Conservation (phyloP, 2,329 filamentous ascomycete genomes). For the Nemania bipapillata region DNA sequence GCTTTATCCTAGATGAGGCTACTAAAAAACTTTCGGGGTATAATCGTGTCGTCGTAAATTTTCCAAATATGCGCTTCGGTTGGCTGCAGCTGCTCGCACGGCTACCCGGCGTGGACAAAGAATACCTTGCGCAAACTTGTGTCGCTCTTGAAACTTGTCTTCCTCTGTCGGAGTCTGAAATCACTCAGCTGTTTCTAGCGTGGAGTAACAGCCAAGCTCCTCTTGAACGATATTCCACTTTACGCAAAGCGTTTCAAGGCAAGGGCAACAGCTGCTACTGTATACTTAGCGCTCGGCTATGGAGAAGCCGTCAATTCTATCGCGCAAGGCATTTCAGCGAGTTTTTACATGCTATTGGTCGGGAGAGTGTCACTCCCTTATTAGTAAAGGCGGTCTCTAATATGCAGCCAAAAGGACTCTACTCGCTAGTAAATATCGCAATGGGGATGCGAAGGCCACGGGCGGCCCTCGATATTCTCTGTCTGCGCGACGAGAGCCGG, state of each 20-base stretch:
- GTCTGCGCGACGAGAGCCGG: slow-evolving; percentile 35
- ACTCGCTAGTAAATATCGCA: slow-evolving; percentile 41
- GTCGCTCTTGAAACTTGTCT: slow-evolving; percentile 41
- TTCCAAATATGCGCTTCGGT: slow-evolving; percentile 36
- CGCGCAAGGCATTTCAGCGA: slow-evolving; percentile 37
- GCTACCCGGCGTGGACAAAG: slow-evolving; percentile 40
- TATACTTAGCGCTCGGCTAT: slow-evolving; percentile 37
- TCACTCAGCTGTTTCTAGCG: slow-evolving; percentile 46
- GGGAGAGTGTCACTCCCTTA: slow-evolving; percentile 42
- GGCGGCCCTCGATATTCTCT: slow-evolving; percentile 45
- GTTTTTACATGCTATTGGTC: slow-evolving; percentile 44
- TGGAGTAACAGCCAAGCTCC: slow-evolving; percentile 37
- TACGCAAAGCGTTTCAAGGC: slow-evolving; percentile 23
- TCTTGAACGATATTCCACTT: slow-evolving; percentile 4
- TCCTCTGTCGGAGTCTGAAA: slow-evolving; percentile 40
- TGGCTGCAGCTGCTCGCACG: slow-evolving; percentile 49
- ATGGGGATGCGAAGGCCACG: slow-evolving; percentile 41
- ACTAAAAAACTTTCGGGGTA: slow-evolving; percentile 37
- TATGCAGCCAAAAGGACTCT: slow-evolving; percentile 28
- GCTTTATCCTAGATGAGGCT: slow-evolving; percentile 40
- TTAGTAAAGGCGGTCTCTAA: slow-evolving; percentile 38
- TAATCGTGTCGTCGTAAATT: slow-evolving; percentile 23
- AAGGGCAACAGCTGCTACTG: slow-evolving; percentile 30
- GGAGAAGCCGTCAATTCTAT: slow-evolving; percentile 40
- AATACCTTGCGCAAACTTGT: slow-evolving; percentile 40